Percentiles rank a stretch among this genome's conserved stretches.
These are phyloP conservation scores for Xylaria venustula DNA, from an alignment of 495 filamentous ascomycete genomes.

Conservation along the genomic window DNA sequence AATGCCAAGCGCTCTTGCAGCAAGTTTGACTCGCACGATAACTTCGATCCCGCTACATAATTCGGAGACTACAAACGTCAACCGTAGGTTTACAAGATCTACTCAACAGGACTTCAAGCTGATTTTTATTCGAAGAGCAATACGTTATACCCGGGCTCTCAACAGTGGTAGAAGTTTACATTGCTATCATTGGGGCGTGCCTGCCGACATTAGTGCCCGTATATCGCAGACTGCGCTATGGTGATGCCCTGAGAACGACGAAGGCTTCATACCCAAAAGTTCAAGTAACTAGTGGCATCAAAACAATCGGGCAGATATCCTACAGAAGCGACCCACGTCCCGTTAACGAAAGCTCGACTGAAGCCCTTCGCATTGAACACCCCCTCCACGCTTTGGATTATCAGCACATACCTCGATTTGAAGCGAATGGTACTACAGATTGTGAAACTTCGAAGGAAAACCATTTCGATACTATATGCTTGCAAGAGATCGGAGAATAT, in stretches of 20 bases:
- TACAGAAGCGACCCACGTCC: no score
- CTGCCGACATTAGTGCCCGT: slow-evolving; percentile 11
- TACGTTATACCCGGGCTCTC: background rate
- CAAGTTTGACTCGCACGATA: slow-evolving; percentile 5
- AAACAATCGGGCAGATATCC: no score
- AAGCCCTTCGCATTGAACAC: no score
- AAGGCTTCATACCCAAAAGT: no score
- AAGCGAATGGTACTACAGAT: no score
- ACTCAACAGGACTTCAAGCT: background rate
- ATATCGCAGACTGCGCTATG: slow-evolving; percentile 12
- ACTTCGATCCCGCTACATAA: background rate
- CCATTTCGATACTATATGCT: no score
- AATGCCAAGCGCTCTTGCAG: background rate
- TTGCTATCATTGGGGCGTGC: slow-evolving; percentile 13
- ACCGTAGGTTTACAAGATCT: background rate
- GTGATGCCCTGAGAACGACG: background rate
- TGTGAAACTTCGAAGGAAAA: no score
- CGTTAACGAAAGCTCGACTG: no score
- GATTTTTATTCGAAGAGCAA: background rate
- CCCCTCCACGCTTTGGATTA: no score
- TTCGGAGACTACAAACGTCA: background rate
- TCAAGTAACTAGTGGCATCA: no score
- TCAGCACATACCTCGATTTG: no score
- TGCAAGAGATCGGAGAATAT: no score
- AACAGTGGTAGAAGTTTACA: slow-evolving; percentile 10